Base-by-base conservation (phyloP, 2,329 filamentous ascomycete genomes). In the Trematosphaeria pertusa region DNA sequence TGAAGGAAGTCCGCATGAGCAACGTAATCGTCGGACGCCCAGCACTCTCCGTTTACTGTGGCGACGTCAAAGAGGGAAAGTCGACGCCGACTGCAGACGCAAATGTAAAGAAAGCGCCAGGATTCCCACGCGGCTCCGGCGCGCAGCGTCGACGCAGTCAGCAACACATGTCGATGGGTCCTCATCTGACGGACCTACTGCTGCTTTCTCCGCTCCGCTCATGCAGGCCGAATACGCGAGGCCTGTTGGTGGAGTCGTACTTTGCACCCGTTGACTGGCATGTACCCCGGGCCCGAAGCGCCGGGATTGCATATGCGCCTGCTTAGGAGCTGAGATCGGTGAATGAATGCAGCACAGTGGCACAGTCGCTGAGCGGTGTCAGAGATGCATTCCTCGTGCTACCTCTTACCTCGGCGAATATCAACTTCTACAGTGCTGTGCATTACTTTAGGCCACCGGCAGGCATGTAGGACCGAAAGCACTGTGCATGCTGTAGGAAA, bases 241-340 rank as follows among this genome's bases (percentile, higher is more conserved):
- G 11, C 31, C 31, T 8, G 31, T 35, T 33, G 30, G 30, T 33
- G 17, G 38, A 26, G 20, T n/a, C 18, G 22, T 26, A 43, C 31
- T 17, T 6, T 39, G 30, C 18, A 43, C 31, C 14, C 5, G 11
- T 5, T 19, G 11, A 43, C 30, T 35, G 39, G 30, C 8, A 22
- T 28, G 31, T 12, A 43, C 30, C 18, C 39, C 30, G 35, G 31
- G 12, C 15, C 39, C 39, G 39, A 21, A 43, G 39, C 39, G 39
- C 31, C 35, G 39, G 39, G 39, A 43, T 43, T 36, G 39, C 31
- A 43, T 22, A 14, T 36, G 19, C 39, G 11, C 30, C 5, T n/a
- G n/a, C n/a, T n/a, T n/a, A n/a, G n/a, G n/a, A n/a, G n/a, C n/a
- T n/a, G n/a, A n/a, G n/a, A n/a, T n/a, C n/a, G 19, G 11, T 22